Conservation (phyloP, 192 early-diverging fungal genomes). For the Coemansia sp. region DNA sequence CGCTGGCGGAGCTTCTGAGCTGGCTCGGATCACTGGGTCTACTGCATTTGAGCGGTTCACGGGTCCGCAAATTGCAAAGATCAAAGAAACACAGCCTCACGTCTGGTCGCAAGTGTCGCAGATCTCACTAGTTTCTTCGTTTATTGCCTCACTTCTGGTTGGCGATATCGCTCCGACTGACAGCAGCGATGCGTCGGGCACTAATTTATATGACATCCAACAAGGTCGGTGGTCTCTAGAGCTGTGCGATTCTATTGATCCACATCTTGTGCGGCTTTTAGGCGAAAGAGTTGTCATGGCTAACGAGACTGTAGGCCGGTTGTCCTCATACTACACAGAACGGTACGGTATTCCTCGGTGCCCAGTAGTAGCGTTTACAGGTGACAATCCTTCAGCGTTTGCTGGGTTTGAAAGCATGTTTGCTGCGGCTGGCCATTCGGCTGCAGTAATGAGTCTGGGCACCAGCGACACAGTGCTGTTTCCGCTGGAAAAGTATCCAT, state of each 20-base stretch:
- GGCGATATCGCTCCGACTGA: slow-evolving; percentile 64
- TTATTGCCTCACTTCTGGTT: slow-evolving; percentile 64
- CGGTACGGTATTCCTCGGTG: slow-evolving; percentile 69
- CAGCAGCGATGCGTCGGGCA: slow-evolving; percentile 73
- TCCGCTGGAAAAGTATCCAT: slow-evolving; percentile 48
- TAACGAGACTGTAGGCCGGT: slow-evolving; percentile 40
- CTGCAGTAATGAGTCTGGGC: slow-evolving; percentile 70
- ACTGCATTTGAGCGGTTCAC: slow-evolving; percentile 80
- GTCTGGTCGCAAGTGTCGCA: slow-evolving; percentile 25
- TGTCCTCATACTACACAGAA: slow-evolving; percentile 63
- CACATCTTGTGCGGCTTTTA: slow-evolving; percentile 47
- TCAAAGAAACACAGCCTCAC: slow-evolving; percentile 32
- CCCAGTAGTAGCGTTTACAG: slow-evolving; percentile 66
- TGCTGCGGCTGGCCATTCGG: slow-evolving; percentile 30
- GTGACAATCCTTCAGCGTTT: slow-evolving; percentile 69
- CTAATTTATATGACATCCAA: slow-evolving; percentile 74
- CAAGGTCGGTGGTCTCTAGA: slow-evolving; percentile 24
- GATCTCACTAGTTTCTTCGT: slow-evolving; percentile 74
- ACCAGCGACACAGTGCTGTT: slow-evolving; percentile 78
- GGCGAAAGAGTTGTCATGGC: slow-evolving; percentile 50
- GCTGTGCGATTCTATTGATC: slow-evolving; percentile 24
- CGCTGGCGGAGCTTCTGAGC: slow-evolving; percentile 61
- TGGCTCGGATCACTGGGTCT: slow-evolving; percentile 74
- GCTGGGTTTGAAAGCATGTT: slow-evolving; percentile 59
- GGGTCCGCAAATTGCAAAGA: slow-evolving; percentile 70